Base-by-base conservation (phyloP, 495 filamentous ascomycete species). In the Letharia lupina region DNA sequence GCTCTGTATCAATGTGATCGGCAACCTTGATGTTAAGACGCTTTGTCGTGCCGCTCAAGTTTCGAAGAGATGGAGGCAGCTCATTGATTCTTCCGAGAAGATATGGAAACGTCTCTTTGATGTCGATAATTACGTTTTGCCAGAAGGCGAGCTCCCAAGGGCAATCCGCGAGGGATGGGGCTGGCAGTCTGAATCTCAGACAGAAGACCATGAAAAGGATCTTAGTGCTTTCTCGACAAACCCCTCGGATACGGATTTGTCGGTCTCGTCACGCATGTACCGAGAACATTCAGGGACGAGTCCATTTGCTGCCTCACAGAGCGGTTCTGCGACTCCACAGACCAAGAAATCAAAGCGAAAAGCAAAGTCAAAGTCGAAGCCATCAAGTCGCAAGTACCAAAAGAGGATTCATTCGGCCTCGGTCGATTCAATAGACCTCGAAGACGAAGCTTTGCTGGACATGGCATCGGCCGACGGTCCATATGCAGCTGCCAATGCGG, bases 91-190 rank as follows among this genome's bases (percentile, higher is more conserved):
- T 12, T 91, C 98, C 71, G 95, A 99, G 75, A 91, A 88, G 45
- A 89, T 90, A 10, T 99, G 94, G 94, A 97, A 96, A 76, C 89
- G 93, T 65, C 80, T 96, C 1, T 87, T 99, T 67, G 91, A 96
- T 65, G 79, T 79, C 15, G 91, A 96, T 75, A 90, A 90, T 0
- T 96, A 89, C 75, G 73, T 76, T 16, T 78, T 98, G 20, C 88
- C 91, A 20, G 83, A 88, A 3, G 90, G 91, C 16, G 94, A 99
- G 72, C 78, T 99, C 23, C 85, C 93, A 62, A 84, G 86, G 67
- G 93, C 94, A 18, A 89, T 98, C 62, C 83, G 80, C 40, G 89
- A 98, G 77, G 94, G 94, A n/a, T 99, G 94, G 94, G 94, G 93
- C n/a, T 99, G 93, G 91, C 94, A 98, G 73, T 87, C 90, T 74